phyloP scores from a whole-genome alignment of 768 basidiomycete genomes.

The Arthromyces matolae region DNA sequence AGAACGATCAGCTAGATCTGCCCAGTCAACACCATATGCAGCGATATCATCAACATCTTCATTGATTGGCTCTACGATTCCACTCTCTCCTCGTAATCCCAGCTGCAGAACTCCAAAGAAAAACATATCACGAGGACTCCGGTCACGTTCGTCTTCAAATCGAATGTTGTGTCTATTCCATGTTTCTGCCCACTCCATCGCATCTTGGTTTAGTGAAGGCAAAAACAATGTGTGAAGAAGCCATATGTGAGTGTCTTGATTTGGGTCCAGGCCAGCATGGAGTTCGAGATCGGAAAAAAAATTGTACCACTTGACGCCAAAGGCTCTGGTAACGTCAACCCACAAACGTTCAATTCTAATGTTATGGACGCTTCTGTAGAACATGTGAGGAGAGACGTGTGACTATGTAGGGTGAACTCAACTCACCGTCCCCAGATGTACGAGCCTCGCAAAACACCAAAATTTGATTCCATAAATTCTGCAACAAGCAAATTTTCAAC shows the following conservation, averaged over 20 bases:
- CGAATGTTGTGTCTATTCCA: slow-evolving; percentile 35
- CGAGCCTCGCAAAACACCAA: slow-evolving; percentile 20
- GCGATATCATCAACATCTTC: no score
- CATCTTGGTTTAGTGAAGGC: neutral
- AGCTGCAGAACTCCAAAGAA: no score
- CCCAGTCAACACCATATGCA: no score
- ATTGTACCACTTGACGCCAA: slow-evolving; percentile 35
- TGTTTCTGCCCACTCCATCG: slow-evolving; percentile 21
- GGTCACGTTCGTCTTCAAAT: slow-evolving; percentile 15
- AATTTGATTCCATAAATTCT: slow-evolving; percentile 23
- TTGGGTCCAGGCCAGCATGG: slow-evolving; percentile 22
- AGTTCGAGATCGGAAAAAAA: slow-evolving; percentile 34
- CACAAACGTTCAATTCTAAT: slow-evolving; percentile 37
- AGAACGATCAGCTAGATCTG: no score
- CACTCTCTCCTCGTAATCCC: no score
- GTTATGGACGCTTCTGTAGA: slow-evolving; percentile 36
- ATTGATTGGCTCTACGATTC: no score
- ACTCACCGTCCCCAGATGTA: slow-evolving; percentile 35
- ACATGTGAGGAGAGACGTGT: no score
- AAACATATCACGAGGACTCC: slow-evolving; percentile 28
- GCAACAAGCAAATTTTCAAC: slow-evolving; percentile 34
- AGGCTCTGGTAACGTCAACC: slow-evolving; percentile 31
- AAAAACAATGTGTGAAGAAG: slow-evolving; percentile 33
- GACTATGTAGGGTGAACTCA: no score
- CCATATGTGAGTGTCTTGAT: slow-evolving; percentile 34